Evolutionary conservation across 495 filamentous ascomycete genomes (phyloP), one percentile per base, ranked within the genome.

Genomic region (Penicillium chermesinum): DNA sequence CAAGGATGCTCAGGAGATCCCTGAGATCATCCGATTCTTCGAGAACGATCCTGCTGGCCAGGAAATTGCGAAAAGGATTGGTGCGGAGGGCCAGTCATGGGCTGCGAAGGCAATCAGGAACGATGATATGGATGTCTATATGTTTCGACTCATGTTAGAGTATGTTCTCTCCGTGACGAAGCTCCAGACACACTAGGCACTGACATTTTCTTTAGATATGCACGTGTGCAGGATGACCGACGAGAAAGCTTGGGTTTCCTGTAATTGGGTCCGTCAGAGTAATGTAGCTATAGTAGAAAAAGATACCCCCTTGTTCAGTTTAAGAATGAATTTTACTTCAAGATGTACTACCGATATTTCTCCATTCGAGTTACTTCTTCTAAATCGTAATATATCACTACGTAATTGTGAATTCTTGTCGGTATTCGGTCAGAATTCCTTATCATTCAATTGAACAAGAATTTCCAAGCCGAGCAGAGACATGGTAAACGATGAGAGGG

Each of bases 61-160:
- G 51, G 37, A 42, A 37, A 54, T 57, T 17, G 69, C 69, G 0
- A 53, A 50, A 17, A 38, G 47, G 35, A 74, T 80, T 30, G 75
- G 72, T 1, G 62, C 66, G 33, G 47, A 63, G 9, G 72, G 76
- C 0, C 58, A 54, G 18, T 30, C 61, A 14, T 80, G 78, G 78
- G 58, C 55, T 7, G 41, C 40, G 8, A 52, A 49, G 38, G 61
- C 60, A 1, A 46, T 79, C 14, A 36, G 72, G 19, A 54, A 63
- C 33, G 57, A 63, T 7, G 71, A 79, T 48, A 53, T 66, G 48
- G 49, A 54, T 1, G 50, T 75, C 9, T 74, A 73, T 39, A 45
- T 70, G 20, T 72, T 67, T 43, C 56, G 74, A 22, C 51, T 77
- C 16, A 18, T 78, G 25, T 46, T 43, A 25, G 41, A 43, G 25